These are phyloP conservation scores for Verticillium zaregamsianum DNA, from an alignment of 2,329 filamentous ascomycete species.

Conservation along the genomic window DNA sequence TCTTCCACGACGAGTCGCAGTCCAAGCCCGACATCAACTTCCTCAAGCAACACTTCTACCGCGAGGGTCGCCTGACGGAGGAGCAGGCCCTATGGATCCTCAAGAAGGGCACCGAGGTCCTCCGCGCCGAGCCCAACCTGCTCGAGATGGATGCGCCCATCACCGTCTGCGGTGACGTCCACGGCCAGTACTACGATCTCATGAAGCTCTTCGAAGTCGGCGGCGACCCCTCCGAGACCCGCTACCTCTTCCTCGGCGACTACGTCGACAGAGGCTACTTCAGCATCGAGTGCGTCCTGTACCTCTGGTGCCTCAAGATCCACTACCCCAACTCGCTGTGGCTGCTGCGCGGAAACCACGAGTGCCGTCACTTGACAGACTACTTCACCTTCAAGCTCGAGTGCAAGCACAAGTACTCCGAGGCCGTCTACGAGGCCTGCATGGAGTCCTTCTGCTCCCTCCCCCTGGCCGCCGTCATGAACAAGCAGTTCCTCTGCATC, in stretches of 20 bases:
- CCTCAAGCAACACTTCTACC: constrained; percentile 97
- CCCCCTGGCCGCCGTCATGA: constrained; percentile 95
- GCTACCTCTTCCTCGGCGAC: constrained; percentile 95
- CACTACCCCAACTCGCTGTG: constrained; percentile 98
- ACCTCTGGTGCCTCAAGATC: constrained; percentile 97
- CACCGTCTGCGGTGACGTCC: constrained; percentile 96
- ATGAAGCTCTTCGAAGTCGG: constrained; percentile 99
- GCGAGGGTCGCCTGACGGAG: constrained; percentile 93
- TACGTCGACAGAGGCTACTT: constrained; percentile 99
- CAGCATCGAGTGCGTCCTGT: constrained; percentile 97
- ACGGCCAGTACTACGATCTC: constrained; percentile 97
- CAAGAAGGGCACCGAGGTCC: constrained; percentile 77
- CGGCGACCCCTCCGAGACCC: constrained; percentile 90
- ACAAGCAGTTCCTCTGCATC: constrained; percentile 99
- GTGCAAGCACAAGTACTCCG: constrained; percentile 99
- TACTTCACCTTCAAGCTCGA: constrained; percentile 99
- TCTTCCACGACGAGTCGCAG: constrained; percentile 82
- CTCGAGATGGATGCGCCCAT: constrained; percentile 99
- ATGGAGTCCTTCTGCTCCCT: constrained; percentile 97
- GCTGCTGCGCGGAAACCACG: constrained; percentile 96
- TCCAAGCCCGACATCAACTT: constrained; percentile 90
- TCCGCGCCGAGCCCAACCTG: constrained; percentile 88
- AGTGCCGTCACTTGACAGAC: constrained; percentile 97
- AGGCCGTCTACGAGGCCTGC: constrained; percentile 92
- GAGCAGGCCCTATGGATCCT: constrained; percentile 98